Evolutionary conservation across 2,329 filamentous ascomycete species (phyloP), one percentile per base, ranked within the genome.

Genomic region (Aspergillus japonicus): DNA sequence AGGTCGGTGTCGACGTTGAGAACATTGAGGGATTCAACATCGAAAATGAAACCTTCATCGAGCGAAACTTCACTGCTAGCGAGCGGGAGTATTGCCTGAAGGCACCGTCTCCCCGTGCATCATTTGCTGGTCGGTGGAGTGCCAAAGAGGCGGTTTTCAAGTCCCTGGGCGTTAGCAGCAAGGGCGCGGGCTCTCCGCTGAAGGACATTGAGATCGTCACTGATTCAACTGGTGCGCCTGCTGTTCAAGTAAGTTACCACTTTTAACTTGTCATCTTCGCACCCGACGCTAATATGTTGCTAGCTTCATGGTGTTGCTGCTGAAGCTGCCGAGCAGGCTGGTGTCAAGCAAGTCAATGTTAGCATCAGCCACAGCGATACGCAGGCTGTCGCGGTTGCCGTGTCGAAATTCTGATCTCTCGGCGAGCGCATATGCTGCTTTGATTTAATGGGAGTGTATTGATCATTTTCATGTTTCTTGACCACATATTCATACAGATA

Each of bases 61-160:
- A 95, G 79, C 90, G 95, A 69, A 99, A 99, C 81, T 99, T 99
- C 78, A 98, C 95, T 0, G 77, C 82, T 16, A 81, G 83, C 53
- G 95, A 99, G 80, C 90, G 93, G 69, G 83, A 85, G 31, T 98
- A 99, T 81, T 99, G 96, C 82, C 83, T 84, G 64, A 87, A 89
- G 71, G 89, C 91, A 16, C 81, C 92, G 5, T 89, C 85, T 72
- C 90, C 92, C 1, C 91, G 92, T 73, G 91, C 93, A 66, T 96
- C 92, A 54, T 99, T 97, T 78, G 92, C 94, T 5, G 95, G 95
- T 53, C 88, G 92, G 68, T 99, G 95, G 95, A 94, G 89, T 70
- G 95, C 95, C 39, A 99, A 99, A 82, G 95, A 99, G 57, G 95
- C 95, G 29, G 93, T 99, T 0, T 99, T 99, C 85, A 99, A 99